Evolutionary conservation across 1,284 basidiomycete genomes (phyloP).

Genomic region (Gymnopus androsaceus): DNA sequence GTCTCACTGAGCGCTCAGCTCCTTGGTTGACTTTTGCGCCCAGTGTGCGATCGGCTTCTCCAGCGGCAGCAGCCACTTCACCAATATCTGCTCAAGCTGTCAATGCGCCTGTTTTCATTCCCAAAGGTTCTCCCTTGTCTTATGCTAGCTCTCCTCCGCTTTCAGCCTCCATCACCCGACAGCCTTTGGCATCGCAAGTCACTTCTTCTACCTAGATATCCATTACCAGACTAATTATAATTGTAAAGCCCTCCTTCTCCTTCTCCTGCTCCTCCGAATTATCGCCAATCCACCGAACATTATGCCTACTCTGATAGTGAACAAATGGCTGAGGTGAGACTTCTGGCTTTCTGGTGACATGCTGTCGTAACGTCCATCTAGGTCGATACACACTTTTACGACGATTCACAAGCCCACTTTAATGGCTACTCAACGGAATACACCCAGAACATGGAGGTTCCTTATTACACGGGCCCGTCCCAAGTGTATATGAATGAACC

Average conservation of each 20-base stretch:
- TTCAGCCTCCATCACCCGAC: slow-evolving; percentile 11
- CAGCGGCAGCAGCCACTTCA: slow-evolving; percentile 39
- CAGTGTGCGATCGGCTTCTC: slow-evolving; percentile 49
- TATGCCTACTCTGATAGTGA: slow-evolving; percentile 41
- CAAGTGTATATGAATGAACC: slow-evolving; percentile 66
- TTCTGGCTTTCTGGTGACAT: background rate
- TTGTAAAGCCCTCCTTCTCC: slow-evolving; percentile 18
- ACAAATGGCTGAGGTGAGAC: slow-evolving; percentile 36
- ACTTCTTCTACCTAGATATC: background rate
- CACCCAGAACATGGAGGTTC: slow-evolving; percentile 37
- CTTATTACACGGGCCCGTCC: slow-evolving; percentile 54
- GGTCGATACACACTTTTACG: slow-evolving; percentile 38
- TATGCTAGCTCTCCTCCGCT: slow-evolving; percentile 29
- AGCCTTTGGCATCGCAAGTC: slow-evolving; percentile 19
- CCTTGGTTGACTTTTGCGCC: slow-evolving; percentile 10
- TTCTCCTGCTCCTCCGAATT: slow-evolving; percentile 27
- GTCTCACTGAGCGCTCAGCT: background rate
- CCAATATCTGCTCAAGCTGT: slow-evolving; percentile 47
- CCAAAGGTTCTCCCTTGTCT: slow-evolving; percentile 51
- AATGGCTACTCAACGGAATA: slow-evolving; percentile 31
- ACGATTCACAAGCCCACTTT: slow-evolving; percentile 36
- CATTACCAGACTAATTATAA: background rate
- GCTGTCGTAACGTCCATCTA: background rate
- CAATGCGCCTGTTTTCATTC: slow-evolving; percentile 86
- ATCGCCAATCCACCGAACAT: slow-evolving; percentile 16